Evolutionary conservation across 129 eudicot species (phyloP).

Genomic region (Chrysanthemum makinoi): DNA sequence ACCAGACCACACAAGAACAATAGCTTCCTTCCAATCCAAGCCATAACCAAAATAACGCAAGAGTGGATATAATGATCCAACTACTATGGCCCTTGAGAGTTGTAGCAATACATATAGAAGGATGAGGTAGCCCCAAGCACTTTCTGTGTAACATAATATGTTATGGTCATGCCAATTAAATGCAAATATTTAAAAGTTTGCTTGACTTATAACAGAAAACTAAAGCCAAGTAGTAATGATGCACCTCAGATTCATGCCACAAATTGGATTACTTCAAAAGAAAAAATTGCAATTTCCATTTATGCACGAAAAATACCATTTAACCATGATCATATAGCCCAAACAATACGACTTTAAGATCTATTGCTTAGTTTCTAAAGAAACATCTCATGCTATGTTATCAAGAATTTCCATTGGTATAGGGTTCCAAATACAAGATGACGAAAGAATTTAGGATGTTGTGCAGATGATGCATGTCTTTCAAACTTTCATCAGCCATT

Average conservation of each 20-base stretch:
- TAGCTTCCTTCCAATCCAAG: constrained; percentile 92
- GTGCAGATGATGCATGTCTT: too few species aligned
- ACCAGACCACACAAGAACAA: constrained; percentile 83
- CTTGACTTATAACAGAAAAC: neutral
- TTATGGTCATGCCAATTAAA: constrained; percentile 15
- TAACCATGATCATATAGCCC: too few species aligned
- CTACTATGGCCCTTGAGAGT: constrained; percentile 61
- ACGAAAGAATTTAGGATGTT: neutral
- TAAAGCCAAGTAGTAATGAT: too few species aligned
- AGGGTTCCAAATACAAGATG: neutral
- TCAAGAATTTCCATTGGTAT: too few species aligned
- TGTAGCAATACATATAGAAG: constrained; percentile 79
- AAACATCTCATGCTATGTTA: neutral
- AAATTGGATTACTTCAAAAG: too few species aligned
- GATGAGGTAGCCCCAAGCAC: constrained; percentile 84
- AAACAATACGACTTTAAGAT: neutral
- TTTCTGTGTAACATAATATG: constrained; percentile 39
- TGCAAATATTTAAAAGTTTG: neutral
- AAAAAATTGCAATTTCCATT: too few species aligned
- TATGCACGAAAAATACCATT: too few species aligned
- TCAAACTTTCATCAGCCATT: too few species aligned
- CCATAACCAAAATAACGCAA: constrained; percentile 87
- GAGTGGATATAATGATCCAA: constrained; percentile 70
- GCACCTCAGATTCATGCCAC: too few species aligned
- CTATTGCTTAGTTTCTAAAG: neutral